Percentiles rank a stretch among this genome's conserved stretches.
Conservation (phyloP, 345 rosid species). For the Corchorus olitorius region DNA sequence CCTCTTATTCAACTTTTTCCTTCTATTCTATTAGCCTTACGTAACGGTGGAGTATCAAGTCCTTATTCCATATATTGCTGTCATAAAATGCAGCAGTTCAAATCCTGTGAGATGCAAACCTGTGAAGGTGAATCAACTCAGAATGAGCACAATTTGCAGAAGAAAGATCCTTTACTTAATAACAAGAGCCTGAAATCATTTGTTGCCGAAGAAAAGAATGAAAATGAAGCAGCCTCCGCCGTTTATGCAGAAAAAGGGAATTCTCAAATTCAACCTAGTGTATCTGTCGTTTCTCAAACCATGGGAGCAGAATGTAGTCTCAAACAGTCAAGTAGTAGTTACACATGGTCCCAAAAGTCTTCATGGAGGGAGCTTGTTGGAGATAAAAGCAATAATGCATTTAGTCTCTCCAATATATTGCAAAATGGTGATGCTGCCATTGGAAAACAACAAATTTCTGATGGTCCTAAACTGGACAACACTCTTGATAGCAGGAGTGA, state of each 20-base stretch:
- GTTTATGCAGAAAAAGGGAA: constrained; percentile 30
- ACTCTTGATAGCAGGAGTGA: neutral
- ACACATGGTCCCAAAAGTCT: constrained; percentile 66
- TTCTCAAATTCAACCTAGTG: constrained; percentile 21
- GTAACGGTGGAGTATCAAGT: neutral
- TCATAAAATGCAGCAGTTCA: constrained; percentile 45
- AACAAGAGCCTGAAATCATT: constrained; percentile 38
- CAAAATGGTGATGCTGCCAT: constrained; percentile 29
- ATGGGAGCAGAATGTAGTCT: constrained; percentile 24
- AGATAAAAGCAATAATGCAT: constrained; percentile 36
- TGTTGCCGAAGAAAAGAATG: constrained; percentile 29
- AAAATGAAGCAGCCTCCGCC: constrained; percentile 33
- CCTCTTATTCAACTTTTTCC: neutral
- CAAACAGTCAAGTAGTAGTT: constrained; percentile 33
- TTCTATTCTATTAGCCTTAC: neutral
- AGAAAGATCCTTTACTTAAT: constrained; percentile 30
- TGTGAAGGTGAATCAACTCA: constrained; percentile 27
- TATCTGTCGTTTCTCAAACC: constrained; percentile 17
- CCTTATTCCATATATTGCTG: constrained; percentile 22
- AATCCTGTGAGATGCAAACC: constrained; percentile 25
- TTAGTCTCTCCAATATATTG: constrained; percentile 49
- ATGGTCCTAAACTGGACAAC: neutral
- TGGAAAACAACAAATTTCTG: constrained; percentile 29
- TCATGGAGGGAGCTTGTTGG: constrained; percentile 79
- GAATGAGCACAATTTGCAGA: constrained; percentile 26